phyloP scores from a whole-genome alignment of 2,329 filamentous ascomycete species.

The Sclerotinia trifoliorum region DNA sequence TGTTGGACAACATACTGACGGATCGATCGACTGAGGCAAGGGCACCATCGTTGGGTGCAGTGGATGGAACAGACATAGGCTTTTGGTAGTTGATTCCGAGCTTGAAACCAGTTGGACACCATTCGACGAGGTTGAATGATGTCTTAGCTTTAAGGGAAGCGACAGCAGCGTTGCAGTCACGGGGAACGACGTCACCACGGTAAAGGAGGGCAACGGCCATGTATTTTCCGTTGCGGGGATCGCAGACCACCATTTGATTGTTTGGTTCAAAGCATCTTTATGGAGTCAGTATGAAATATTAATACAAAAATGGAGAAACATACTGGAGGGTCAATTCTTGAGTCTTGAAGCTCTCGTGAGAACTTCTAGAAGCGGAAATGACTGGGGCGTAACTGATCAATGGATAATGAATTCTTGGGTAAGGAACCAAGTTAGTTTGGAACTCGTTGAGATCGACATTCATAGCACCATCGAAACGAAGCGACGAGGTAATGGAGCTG shows the following conservation, averaged over 20 bases:
- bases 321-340: constrained; percentile 64
- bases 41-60: constrained; percentile 44
- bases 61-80: constrained; percentile 50
- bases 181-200: constrained; percentile 63
- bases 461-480: constrained; percentile 64
- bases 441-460: constrained; percentile 69
- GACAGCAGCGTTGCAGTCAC: constrained; percentile 59
- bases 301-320: constrained; percentile 27
- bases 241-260: constrained; percentile 68
- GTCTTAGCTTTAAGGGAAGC: constrained; percentile 61
- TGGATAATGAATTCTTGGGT: constrained; percentile 66
- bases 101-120: constrained; percentile 70
- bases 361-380: constrained; percentile 58
- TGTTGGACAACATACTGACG: constrained; percentile 65
- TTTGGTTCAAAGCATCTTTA: constrained; percentile 60
- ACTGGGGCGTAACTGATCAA: constrained; percentile 65
- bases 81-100: constrained; percentile 66
- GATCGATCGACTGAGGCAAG: constrained; percentile 54
- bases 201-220: constrained; percentile 67
- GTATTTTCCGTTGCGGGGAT: constrained; percentile 65
- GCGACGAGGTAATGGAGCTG: constrained; percentile 63
- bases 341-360: constrained; percentile 66
- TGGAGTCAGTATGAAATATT: constrained; percentile 20
- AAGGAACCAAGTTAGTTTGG: constrained; percentile 68
- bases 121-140: constrained; percentile 65